Evolutionary conservation across 2,329 filamentous ascomycete genomes (phyloP).

Genomic region (Monilinia fructigena): DNA sequence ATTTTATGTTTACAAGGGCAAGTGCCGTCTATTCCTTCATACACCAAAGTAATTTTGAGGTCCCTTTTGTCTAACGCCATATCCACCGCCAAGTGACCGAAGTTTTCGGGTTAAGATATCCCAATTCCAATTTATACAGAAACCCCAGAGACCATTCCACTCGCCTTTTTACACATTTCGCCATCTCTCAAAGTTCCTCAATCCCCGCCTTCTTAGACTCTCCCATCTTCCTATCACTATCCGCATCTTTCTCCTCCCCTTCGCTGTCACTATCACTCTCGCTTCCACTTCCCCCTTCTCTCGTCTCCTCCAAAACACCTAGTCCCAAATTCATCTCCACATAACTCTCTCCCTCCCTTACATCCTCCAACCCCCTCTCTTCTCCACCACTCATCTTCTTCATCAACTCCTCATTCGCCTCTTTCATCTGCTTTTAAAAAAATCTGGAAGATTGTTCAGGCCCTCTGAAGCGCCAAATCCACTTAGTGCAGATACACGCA

Average conservation of each 20-base stretch:
- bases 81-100: neutral
- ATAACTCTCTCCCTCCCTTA: conserved; percentile 26
- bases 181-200: conserved; percentile 12
- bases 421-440: conserved; percentile 30
- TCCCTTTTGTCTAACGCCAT: neutral
- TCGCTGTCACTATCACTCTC: conserved; percentile 7
- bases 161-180: too few relatives aligned
- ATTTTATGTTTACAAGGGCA: neutral
- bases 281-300: neutral
- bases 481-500: conserved; percentile 27
- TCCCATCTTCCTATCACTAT: conserved; percentile 14
- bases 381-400: conserved; percentile 26
- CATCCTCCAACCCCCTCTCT: conserved; percentile 15
- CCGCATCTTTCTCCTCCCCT: conserved; percentile 14
- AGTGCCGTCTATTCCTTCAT: too few relatives aligned
- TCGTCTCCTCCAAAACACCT: conserved; percentile 31
- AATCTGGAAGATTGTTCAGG: conserved; percentile 24
- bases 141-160: neutral
- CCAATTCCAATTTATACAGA: neutral
- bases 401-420: conserved; percentile 29
- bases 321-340: conserved; percentile 30
- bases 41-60: neutral
- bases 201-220: conserved; percentile 13
- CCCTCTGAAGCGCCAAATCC: conserved; percentile 15
- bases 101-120: neutral